Percentiles rank a stretch among this genome's conserved stretches.
These are phyloP conservation scores for Mycena filopes DNA, from an alignment of 768 basidiomycete genomes.

Conservation along the genomic window DNA sequence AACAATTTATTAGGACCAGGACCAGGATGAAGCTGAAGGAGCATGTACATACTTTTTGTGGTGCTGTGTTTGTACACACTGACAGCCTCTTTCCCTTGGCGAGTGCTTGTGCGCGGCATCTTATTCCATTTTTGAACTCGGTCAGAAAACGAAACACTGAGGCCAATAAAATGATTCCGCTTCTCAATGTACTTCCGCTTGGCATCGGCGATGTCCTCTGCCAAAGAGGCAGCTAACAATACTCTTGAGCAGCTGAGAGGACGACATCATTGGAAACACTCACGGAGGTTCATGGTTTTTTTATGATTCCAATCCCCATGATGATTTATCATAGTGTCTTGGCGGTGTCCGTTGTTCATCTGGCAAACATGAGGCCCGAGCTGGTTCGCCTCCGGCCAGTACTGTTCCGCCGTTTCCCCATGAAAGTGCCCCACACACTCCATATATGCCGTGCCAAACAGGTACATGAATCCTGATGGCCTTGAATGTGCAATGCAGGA, in stretches of 20 bases:
- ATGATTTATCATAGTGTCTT: slow-evolving; percentile 36
- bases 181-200: not conserved
- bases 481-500: slow-evolving; percentile 34
- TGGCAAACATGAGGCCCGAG: slow-evolving; percentile 30
- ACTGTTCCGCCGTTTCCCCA: no score
- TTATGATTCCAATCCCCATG: slow-evolving; percentile 34
- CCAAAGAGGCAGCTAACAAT: not conserved
- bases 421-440: slow-evolving; percentile 33
- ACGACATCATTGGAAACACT: not conserved
- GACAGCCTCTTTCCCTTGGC: no score
- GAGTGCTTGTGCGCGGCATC: no score
- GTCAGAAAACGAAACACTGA: no score
- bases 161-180: no score
- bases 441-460: slow-evolving; percentile 32
- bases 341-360: slow-evolving; percentile 36
- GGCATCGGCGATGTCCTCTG: not conserved
- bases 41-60: no score
- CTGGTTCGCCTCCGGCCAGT: no score
- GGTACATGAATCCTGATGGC: slow-evolving; percentile 33
- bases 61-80: no score
- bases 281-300: slow-evolving; percentile 18
- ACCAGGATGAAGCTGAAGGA: no score
- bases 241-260: not conserved
- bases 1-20: no score
- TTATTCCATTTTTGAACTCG: no score